Base-by-base conservation (phyloP, 2,329 filamentous ascomycete species). In the Cytospora piceicola region DNA sequence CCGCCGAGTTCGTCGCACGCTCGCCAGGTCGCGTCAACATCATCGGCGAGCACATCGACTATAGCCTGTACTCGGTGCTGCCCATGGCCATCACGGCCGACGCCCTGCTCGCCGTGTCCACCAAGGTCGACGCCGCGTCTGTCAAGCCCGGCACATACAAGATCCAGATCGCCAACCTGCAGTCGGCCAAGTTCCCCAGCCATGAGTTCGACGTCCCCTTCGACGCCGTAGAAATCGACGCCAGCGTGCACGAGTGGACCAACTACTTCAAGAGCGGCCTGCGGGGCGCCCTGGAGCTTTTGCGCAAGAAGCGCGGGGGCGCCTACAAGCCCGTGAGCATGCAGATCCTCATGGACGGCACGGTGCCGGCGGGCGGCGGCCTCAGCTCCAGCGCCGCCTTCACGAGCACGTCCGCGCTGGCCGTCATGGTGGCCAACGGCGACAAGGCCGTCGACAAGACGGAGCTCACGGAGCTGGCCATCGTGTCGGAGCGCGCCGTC, bases 11-110 rank as follows among this genome's bases (percentile, higher is more conserved):
- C 73, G 88, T 98, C 24, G 87, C 94, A 12, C 89, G 95, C 69
- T 97, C 94, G 63, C 95, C 95, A 1, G 95, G 95, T 67, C 88
- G 95, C 71, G 95, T 99, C 71, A 98, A 98, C 81, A 95, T 99
- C 74, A 97, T 99, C 75, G 95, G 95, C 77, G 95, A 99, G 84
- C 95, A 99, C 81, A 97, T 99, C 74, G 95, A 99, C 81, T 99
- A 99, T 81, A 97, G 93, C 17, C 87, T 99, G 24, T 99, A 98
- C 82, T 90, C 95, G 72, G 94, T 97, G 67, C 84, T 99, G 29
- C 95, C 95, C 61, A 97, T 97, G 88, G 95, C 94, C 69, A 93
- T 98, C 71, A 93, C 91, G 7, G 91, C 93, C 69, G 95, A 99
- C 77, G 90, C 93, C 65, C 85, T 99, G 67, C 86, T 99, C 73